Evolutionary conservation across 768 basidiomycete genomes (phyloP).

Genomic region (Podaxis sp.): DNA sequence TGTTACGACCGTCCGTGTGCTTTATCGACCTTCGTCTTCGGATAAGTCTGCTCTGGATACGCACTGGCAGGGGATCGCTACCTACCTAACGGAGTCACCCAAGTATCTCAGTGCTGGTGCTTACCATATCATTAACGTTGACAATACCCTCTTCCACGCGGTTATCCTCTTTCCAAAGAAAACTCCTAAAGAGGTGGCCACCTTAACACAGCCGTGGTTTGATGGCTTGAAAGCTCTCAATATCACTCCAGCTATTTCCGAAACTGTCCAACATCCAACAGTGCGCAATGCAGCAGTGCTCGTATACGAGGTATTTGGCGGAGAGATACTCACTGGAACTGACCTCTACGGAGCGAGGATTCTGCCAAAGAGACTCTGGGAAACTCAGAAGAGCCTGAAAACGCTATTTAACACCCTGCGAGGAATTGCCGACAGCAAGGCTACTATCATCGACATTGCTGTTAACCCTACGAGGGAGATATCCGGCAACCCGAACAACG

Average conservation of each 20-base stretch:
- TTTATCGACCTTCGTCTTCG: constrained; percentile 11
- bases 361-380: constrained; percentile 14
- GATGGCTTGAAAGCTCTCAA: background rate
- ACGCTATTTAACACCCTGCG: constrained; percentile 9
- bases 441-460: constrained; percentile 18
- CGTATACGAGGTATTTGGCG: constrained; percentile 17
- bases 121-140: constrained; percentile 16
- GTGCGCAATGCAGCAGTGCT: constrained; percentile 13
- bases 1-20: constrained; percentile 16
- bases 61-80: constrained; percentile 17
- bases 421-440: constrained; percentile 16
- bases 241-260: constrained; percentile 5
- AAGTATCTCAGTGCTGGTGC: constrained; percentile 17
- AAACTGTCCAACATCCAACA: constrained; percentile 15
- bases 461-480: constrained; percentile 18
- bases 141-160: constrained; percentile 17
- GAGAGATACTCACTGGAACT: constrained; percentile 16
- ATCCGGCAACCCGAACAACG: constrained; percentile 16
- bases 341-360: constrained; percentile 17
- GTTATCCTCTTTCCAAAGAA: constrained; percentile 18
- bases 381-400: constrained; percentile 11
- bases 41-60: constrained; percentile 8
- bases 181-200: constrained; percentile 4
- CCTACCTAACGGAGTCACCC: constrained; percentile 16
- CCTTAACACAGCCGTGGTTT: constrained; percentile 9